phyloP scores from a whole-genome alignment of 2,329 filamentous ascomycete genomes.

The Monosporascus sp. region DNA sequence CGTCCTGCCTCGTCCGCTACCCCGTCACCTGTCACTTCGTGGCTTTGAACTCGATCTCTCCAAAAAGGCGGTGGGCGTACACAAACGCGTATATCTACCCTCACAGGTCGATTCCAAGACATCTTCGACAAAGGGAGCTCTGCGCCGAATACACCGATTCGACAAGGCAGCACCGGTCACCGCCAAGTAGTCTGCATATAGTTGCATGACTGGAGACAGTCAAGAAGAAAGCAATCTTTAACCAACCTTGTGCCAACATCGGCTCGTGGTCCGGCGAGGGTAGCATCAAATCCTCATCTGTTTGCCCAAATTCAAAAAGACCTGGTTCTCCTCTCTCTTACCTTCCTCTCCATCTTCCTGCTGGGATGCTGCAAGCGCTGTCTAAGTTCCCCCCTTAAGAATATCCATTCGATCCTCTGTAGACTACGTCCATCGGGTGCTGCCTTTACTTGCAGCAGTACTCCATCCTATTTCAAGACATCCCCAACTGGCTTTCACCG shows the following conservation, averaged over 20 bases:
- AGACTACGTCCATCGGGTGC: conserved; percentile 9
- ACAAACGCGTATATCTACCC: conserved; percentile 40
- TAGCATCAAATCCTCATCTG: conserved; percentile 28
- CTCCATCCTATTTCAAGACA: conserved; percentile 36
- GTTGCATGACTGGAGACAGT: conserved; percentile 34
- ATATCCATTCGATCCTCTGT: conserved; percentile 20
- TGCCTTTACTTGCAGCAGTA: conserved; percentile 23
- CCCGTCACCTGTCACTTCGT: conserved; percentile 36
- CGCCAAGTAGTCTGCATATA: conserved; percentile 31
- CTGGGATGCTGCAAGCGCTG: conserved; percentile 26
- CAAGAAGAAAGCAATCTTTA: conserved; percentile 33
- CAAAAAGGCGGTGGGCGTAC: conserved; percentile 44
- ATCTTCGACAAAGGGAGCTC: conserved; percentile 41
- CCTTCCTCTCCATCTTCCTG: conserved; percentile 9
- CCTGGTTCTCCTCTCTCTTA: conserved; percentile 24
- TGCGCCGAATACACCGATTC: conserved; percentile 36
- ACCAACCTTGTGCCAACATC: conserved; percentile 31
- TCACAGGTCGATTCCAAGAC: conserved; percentile 45
- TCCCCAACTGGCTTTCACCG: conserved; percentile 27
- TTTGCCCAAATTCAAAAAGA: conserved; percentile 33
- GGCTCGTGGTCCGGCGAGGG: conserved; percentile 28
- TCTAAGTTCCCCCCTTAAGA: conserved; percentile 26
- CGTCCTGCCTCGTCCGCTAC: conserved; percentile 12
- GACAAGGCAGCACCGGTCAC: conserved; percentile 28
- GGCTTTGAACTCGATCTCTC: conserved; percentile 34